Base-by-base conservation (phyloP, 345 rosid genomes). In the Psidium guajava region DNA sequence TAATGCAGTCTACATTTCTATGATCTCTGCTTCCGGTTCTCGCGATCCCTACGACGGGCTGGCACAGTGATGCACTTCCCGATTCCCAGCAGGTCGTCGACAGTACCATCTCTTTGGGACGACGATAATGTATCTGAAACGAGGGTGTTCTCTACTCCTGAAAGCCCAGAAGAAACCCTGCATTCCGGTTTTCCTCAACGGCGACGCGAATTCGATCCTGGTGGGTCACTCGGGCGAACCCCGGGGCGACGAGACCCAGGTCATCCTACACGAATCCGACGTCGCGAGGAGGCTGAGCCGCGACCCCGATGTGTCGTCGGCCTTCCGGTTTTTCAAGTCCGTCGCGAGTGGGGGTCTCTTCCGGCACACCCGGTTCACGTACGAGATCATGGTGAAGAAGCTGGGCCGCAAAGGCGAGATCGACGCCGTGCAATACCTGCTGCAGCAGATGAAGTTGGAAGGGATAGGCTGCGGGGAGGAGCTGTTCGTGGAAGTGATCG, bases 391-490 rank as follows among this genome's bases (percentile, higher is more conserved):
- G 96, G 92, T 96, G 61, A 87, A 91, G 59, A 94, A 89, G 87
- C 96, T 95, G 57, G 93, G 95, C 20, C 47, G 57, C 7, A 90
- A 88, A 49, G 84, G 91, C 56, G 89, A 94, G 81, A 88, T 93
- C 5, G 97, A 96, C 86, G 87, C 89, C n/a, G 92, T 94, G 83
- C 98, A 91, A 85, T 95, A 95, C 87, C 95, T 96, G 87, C 86
- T 95, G 80, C 99, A 96, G 87, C 98, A 93, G 88, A 95, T 96
- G 98, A 96, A 96, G 87, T 87, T 96, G 69, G 98, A 95, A 88
- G 98, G 97, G 24, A 83, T 95, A 58, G 86, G 86, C 5, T 92
- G 97, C 59, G 86, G 89, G 85, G 96, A 94, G 90, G 94, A 90
- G 88, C 85, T 92, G 92, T 94, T 95, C 88, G 73, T 92, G 25